A percentile compares a stretch with the other conserved stretches of the same genome.
Evolutionary conservation across 805 yeast genomes (phyloP).

Genomic region (Saccharomycopsis guyanensis): DNA sequence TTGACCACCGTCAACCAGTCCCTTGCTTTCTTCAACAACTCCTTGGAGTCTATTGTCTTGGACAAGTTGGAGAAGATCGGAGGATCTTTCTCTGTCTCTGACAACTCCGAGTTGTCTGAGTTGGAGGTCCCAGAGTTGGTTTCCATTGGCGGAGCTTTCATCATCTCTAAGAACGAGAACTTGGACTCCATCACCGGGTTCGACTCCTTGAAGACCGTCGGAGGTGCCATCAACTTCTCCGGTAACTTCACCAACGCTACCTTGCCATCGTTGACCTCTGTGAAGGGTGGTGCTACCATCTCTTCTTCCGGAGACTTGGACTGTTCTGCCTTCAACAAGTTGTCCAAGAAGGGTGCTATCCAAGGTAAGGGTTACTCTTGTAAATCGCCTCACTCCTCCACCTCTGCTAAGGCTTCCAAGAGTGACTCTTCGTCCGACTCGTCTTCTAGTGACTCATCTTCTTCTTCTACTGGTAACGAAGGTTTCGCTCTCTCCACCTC

Average conservation of each 20-base stretch:
- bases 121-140: slow-evolving; percentile 64
- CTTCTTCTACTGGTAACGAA: slow-evolving; percentile 27
- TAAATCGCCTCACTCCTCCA: slow-evolving; percentile 50
- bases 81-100: slow-evolving; percentile 67
- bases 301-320: slow-evolving; percentile 72
- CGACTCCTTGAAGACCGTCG: slow-evolving; percentile 62
- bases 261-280: slow-evolving; percentile 63
- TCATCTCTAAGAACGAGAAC: slow-evolving; percentile 74
- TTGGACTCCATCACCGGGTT: slow-evolving; percentile 64
- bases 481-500: slow-evolving; percentile 34
- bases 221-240: slow-evolving; percentile 77
- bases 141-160: slow-evolving; percentile 88
- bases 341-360: slow-evolving; percentile 73
- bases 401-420: slow-evolving; percentile 34
- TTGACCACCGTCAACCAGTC: slow-evolving; percentile 73
- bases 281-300: slow-evolving; percentile 87
- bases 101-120: slow-evolving; percentile 66
- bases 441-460: slow-evolving; percentile 27
- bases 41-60: slow-evolving; percentile 49
- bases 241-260: slow-evolving; percentile 82
- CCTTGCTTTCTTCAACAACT: slow-evolving; percentile 69
- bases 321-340: slow-evolving; percentile 66
- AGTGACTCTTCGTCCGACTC: slow-evolving; percentile 34
- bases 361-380: slow-evolving; percentile 86
- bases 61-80: slow-evolving; percentile 58